phyloP scores from a whole-genome alignment of 2,329 filamentous ascomycete genomes.

The Dryadomyces quercivorus region DNA sequence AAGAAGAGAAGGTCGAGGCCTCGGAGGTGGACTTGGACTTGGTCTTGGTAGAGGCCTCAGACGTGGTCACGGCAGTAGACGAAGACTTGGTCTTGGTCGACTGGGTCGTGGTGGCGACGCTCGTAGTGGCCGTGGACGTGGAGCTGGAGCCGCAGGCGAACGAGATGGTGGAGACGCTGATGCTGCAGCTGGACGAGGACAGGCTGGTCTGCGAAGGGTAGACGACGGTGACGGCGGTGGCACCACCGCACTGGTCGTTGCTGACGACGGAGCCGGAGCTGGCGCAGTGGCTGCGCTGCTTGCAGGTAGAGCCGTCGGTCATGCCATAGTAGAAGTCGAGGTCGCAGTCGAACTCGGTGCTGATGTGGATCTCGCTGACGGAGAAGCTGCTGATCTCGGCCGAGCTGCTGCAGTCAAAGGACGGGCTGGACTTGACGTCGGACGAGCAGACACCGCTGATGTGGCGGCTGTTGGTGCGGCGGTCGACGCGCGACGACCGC shows the following conservation, averaged over 20 bases:
- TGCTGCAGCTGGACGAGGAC: conserved; percentile 47
- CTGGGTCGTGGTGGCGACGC: conserved; percentile 6
- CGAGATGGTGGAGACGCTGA: conserved; percentile 61
- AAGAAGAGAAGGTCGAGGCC: background rate
- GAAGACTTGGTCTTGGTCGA: background rate
- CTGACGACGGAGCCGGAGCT: conserved; percentile 54
- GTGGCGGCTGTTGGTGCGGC: conserved; percentile 43
- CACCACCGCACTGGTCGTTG: conserved; percentile 89
- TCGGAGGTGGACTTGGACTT: conserved; percentile 6
- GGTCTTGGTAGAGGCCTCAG: background rate
- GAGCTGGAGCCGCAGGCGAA: conserved; percentile 52
- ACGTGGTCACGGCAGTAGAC: conserved; percentile 6
- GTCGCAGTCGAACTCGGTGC: conserved; percentile 61
- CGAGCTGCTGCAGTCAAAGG: conserved; percentile 38
- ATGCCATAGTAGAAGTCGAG: conserved; percentile 81
- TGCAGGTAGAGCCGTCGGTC: conserved; percentile 72
- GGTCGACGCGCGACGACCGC: conserved; percentile 45
- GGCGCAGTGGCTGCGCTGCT: conserved; percentile 59
- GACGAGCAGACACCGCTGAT: conserved; percentile 43
- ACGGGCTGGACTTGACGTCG: conserved; percentile 37
- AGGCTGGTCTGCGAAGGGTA: conserved; percentile 47
- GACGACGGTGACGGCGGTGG: conserved; percentile 65
- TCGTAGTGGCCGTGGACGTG: conserved; percentile 7
- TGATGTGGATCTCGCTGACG: conserved; percentile 60
- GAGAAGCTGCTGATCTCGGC: conserved; percentile 52